Evolutionary conservation across 1,139 yeast genomes (phyloP).

Genomic region (Hemisphaericaspora xylanilytica): DNA sequence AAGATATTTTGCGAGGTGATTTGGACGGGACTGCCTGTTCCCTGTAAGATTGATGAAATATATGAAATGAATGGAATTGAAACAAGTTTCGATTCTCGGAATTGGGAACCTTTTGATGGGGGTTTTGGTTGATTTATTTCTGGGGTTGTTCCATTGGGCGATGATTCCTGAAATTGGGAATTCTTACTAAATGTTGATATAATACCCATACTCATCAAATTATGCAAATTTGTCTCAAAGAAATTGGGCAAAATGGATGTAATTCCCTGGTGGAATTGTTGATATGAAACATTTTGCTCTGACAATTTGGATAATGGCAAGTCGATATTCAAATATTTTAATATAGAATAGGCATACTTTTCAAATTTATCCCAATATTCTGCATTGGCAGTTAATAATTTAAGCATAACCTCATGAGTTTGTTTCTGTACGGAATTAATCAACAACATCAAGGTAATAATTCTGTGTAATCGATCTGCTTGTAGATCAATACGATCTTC

Average conservation of each 20-base stretch:
- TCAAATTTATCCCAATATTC: slow-evolving; percentile 37
- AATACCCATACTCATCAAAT: slow-evolving; percentile 33
- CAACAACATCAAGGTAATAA: slow-evolving; percentile 44
- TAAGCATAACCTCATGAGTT: slow-evolving; percentile 22
- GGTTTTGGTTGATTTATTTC: not conserved
- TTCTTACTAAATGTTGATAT: no score
- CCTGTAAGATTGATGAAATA: slow-evolving; percentile 32
- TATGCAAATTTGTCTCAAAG: slow-evolving; percentile 31
- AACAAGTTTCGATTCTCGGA: slow-evolving; percentile 40
- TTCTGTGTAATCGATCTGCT: slow-evolving; percentile 31
- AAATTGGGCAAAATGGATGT: slow-evolving; percentile 34
- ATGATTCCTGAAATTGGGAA: no score
- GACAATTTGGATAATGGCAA: slow-evolving; percentile 22
- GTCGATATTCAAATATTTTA: slow-evolving; percentile 45
- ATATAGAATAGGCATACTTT: slow-evolving; percentile 28
- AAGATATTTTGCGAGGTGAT: slow-evolving; percentile 45
- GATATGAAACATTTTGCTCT: slow-evolving; percentile 24
- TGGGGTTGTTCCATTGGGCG: no score
- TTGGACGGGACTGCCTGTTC: slow-evolving; percentile 19
- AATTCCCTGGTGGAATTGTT: slow-evolving; percentile 33
- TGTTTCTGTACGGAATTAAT: slow-evolving; percentile 25
- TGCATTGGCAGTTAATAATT: slow-evolving; percentile 14
- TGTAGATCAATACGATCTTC: no score
- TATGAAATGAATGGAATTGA: slow-evolving; percentile 41
- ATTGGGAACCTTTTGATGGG: slow-evolving; percentile 12